Evolutionary conservation across 2,329 filamentous ascomycete species (phyloP).

Genomic region (Dactylellina parvicollis): DNA sequence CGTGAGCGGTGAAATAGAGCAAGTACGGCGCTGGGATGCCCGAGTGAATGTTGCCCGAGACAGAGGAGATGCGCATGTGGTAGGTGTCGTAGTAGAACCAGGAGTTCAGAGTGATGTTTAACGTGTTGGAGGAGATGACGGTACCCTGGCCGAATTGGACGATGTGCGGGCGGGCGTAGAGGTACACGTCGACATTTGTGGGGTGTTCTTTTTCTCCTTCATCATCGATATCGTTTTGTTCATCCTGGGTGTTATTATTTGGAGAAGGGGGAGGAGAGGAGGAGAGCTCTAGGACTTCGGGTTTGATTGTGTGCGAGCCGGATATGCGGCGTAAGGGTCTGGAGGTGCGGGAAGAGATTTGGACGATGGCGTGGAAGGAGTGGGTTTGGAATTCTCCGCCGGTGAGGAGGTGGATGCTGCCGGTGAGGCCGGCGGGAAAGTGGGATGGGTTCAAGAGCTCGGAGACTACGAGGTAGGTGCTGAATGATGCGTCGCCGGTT

Average conservation of each 20-base stretch:
- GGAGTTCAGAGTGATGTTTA: constrained; percentile 4
- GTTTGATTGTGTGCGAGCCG: not conserved
- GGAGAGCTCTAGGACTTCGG: not conserved
- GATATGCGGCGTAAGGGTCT: not conserved
- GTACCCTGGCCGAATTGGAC: not conserved
- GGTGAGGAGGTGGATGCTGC: constrained; percentile 23
- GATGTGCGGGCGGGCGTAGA: constrained; percentile 21
- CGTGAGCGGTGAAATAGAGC: not conserved
- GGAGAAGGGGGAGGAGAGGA: not conserved
- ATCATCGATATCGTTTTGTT: too few species aligned
- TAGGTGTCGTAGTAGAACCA: not conserved
- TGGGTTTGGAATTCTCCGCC: constrained; percentile 8
- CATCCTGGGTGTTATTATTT: too few species aligned
- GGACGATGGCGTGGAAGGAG: constrained; percentile 2
- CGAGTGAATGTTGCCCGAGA: constrained; percentile 1
- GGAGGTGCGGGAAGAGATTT: constrained; percentile 1
- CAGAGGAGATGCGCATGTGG: not conserved
- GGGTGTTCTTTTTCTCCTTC: not conserved
- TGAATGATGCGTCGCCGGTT: not conserved
- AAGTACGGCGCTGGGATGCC: not conserved
- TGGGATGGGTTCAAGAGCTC: constrained; percentile 2
- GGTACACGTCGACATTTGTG: constrained; percentile 12
- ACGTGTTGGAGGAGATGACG: constrained; percentile 1
- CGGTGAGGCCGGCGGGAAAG: constrained; percentile 16
- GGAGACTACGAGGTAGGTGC: constrained; percentile 5